These are phyloP conservation scores for Rubia yunnanensis DNA, from an alignment of 257 asterid species.

Conservation along the genomic window DNA sequence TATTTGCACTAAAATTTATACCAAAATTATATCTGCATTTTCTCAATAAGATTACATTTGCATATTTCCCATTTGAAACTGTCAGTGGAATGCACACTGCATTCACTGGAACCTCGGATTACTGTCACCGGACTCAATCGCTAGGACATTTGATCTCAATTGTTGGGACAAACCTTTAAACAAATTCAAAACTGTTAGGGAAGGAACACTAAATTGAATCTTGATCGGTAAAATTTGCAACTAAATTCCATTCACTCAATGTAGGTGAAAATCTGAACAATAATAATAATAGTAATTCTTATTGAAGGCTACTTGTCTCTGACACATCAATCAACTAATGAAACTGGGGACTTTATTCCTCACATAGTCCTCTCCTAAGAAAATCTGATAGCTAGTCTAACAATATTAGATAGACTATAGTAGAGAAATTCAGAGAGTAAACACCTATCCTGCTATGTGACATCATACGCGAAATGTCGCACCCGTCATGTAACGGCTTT, in stretches of 20 bases:
- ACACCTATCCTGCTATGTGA: not conserved
- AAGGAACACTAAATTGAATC: no score
- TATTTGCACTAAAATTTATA: no score
- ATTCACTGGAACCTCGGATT: no score
- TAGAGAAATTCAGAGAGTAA: conserved; percentile 1
- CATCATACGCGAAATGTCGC: not conserved
- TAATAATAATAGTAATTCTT: not conserved
- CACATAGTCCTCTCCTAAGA: not conserved
- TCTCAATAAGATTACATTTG: no score
- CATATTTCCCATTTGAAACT: no score
- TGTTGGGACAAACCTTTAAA: no score
- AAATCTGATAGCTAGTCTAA: not conserved
- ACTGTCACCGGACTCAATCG: no score
- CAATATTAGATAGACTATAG: not conserved
- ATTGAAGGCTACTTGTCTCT: not conserved
- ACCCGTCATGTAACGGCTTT: not conserved
- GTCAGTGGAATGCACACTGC: no score
- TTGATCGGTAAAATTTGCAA: no score
- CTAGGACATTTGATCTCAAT: no score
- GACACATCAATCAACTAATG: not conserved
- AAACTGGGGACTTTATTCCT: not conserved
- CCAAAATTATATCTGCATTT: no score
- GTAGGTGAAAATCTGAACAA: not conserved
- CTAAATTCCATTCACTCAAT: not conserved
- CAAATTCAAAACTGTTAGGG: no score